Percentiles rank a stretch among this genome's conserved stretches.
Conservation (phyloP, 768 basidiomycete species). For the Nidula microcarpa region DNA sequence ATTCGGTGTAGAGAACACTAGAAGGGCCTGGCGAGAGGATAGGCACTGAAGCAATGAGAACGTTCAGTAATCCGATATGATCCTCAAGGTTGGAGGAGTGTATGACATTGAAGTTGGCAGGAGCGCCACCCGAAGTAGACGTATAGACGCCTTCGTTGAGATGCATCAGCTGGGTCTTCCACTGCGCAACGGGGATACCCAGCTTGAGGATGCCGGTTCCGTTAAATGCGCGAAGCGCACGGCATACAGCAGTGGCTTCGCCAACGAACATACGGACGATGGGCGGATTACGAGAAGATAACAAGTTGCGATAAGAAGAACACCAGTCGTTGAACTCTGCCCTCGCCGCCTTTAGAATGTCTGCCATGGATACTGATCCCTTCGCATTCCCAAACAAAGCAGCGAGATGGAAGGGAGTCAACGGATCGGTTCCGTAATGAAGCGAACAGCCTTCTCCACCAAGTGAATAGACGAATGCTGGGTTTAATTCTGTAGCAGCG, state of each 20-base stretch:
- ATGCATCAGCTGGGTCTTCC: slow-evolving; percentile 18
- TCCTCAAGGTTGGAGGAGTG: slow-evolving; percentile 50
- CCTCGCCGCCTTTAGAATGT: slow-evolving; percentile 23
- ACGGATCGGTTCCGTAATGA: slow-evolving; percentile 42
- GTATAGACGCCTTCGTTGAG: slow-evolving; percentile 23
- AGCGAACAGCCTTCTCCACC: slow-evolving; percentile 33
- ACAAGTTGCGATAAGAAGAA: slow-evolving; percentile 17
- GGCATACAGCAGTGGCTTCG: slow-evolving; percentile 31
- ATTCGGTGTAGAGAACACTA: slow-evolving; percentile 37
- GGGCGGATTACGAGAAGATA: slow-evolving; percentile 5
- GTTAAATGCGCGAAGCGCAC: slow-evolving; percentile 11
- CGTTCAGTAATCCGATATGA: slow-evolving; percentile 44
- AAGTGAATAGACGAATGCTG: slow-evolving; percentile 40
- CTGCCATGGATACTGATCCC: slow-evolving; percentile 9
- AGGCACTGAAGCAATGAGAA: slow-evolving; percentile 33
- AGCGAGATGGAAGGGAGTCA: slow-evolving; percentile 38
- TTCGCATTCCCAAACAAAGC: slow-evolving; percentile 16
- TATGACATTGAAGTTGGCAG: slow-evolving; percentile 38
- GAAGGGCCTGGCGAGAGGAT: slow-evolving; percentile 25
- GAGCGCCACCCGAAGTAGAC: slow-evolving; percentile 22
- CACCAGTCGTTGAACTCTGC: slow-evolving; percentile 32
- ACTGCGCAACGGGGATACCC: slow-evolving; percentile 16
- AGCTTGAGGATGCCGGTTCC: slow-evolving; percentile 2
- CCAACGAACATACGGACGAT: slow-evolving; percentile 37
- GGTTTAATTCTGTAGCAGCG: slow-evolving; percentile 31